Evolutionary conservation across 2,329 filamentous ascomycete species (phyloP), one percentile per base, ranked within the genome.

Genomic region (Paecilomyces sp.): DNA sequence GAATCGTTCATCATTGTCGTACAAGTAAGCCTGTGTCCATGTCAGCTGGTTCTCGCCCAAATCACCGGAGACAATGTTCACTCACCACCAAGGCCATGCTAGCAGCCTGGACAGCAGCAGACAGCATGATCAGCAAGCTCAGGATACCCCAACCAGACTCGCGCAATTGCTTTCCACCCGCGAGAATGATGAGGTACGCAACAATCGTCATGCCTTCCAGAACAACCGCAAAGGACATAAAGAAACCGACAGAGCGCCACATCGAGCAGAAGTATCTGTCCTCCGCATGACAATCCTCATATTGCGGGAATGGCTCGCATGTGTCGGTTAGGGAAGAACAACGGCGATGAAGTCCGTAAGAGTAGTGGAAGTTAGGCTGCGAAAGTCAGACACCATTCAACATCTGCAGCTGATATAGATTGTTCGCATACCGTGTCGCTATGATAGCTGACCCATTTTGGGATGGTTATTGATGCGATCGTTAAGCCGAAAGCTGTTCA

Each of bases 201-300:
- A 96, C 87, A n/a, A 96, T 76, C 6, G 87, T 87, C 58, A 89
- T 91, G 50, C 94, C 83, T 74, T 96, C 88, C 47, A 94, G 73
- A n/a, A 96, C 86, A 41, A 91, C 85, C 7, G 89, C 84, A 67
- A 97, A 90, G 57, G 88, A 90, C 79, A 96, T 91, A 64, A 96
- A 77, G 76, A 97, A 97, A 25, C 90, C 92, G 36, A 91, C 87
- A 28, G 87, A 91, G 61, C 90, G 85, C 93, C 93, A 99, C 83
- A 95, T 89, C 67, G 87, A 89, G 80, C 94, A 97, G 77, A 97
- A 97, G 69, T 87, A 85, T 57, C 85, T 82, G 66, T 88, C 84
- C 57, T 85, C 83, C 66, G 81, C 83, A 58, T 79, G 77, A 75
- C 90, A 93, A 71, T 91, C 87, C 59, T 84, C 80, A 58, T 83